These are phyloP conservation scores for Parietichytrium sp. DNA, from an alignment of 108 stramenopile genomes.

Conservation along the genomic window DNA sequence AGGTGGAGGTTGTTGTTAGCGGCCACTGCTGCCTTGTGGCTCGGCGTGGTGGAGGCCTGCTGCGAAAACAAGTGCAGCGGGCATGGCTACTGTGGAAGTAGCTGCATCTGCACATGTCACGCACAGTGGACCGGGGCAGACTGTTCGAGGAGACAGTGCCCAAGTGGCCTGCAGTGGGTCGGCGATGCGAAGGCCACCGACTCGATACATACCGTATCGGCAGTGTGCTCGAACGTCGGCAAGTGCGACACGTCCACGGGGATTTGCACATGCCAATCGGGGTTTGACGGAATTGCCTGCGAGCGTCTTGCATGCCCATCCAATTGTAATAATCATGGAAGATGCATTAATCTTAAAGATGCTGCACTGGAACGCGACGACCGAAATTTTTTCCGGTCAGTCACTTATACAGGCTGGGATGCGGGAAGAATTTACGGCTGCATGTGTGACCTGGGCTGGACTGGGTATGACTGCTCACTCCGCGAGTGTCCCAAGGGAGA, in stretches of 20 bases:
- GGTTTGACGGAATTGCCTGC: constrained; percentile 63
- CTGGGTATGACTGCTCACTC: constrained; percentile 61
- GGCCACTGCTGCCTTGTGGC: too few species aligned
- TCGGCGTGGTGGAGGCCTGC: too few species aligned
- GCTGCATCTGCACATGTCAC: constrained; percentile 10
- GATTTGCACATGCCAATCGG: constrained; percentile 52
- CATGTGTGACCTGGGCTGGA: constrained; percentile 60
- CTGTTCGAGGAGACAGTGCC: constrained; percentile 30
- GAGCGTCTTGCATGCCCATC: constrained; percentile 51
- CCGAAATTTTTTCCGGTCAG: neutral
- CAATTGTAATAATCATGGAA: constrained; percentile 50
- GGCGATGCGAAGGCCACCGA: constrained; percentile 38
- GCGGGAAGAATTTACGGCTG: constrained; percentile 60
- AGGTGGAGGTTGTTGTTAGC: too few species aligned
- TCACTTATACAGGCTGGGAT: constrained; percentile 54
- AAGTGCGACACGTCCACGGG: constrained; percentile 50
- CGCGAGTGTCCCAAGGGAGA: constrained; percentile 62
- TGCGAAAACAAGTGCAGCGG: constrained; percentile 4
- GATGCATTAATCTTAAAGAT: constrained; percentile 47
- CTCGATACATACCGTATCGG: constrained; percentile 46
- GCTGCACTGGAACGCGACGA: neutral
- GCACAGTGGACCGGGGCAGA: constrained; percentile 29
- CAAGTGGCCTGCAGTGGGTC: constrained; percentile 20
- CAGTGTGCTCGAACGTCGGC: constrained; percentile 60
- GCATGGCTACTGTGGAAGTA: constrained; percentile 17